Evolutionary conservation across 192 early-diverging fungal genomes (phyloP), one percentile per base, ranked within the genome.

Genomic region (Coemansia sp.): DNA sequence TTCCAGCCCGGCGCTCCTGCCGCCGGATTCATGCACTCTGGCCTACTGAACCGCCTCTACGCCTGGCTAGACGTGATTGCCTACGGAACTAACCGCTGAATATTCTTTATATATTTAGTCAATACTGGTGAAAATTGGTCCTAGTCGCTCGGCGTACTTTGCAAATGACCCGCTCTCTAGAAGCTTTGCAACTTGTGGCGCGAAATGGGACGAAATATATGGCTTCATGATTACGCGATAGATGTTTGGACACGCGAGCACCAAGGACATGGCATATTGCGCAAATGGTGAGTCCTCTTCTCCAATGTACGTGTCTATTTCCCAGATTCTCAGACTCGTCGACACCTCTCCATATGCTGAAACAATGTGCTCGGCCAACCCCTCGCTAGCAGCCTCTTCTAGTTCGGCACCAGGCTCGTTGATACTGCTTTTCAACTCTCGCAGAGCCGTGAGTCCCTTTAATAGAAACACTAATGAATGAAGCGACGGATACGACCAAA

Each of bases 11-110:
- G 68, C 0, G 40, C 53, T 3, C 34, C 63, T 1, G 77, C 77
- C 5, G 29, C 59, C 7, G 87, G 87, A 0, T 88, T 88, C 19
- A 75, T 88, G 33, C 81, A 88, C 52, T 79, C 82, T 18, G 87
- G 87, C 0, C 62, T 86, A n/a, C 68, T 88, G 33, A 88, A 88
- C 58, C 70, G 81, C 1, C 77, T 88, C 0, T 88, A 88, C 26
- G 68, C 80, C 9, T 86, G 83, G 69, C 66, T 88, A 6, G 84
- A 85, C 56, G 43, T 69, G 3, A 68, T 79, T 35, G 74, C 65
- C 10, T 67, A 63, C 50, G 68, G 68, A 6, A 55, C 54, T 19
- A 43, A 55, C 37, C 59, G 66, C 18, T 58, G 21, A 37, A 37
- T 50, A 7, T 27, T 12, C 2, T 50, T 36, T 33, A 34, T 33